These are phyloP conservation scores for Penicillium sp. DNA, from an alignment of 2,329 filamentous ascomycete genomes.

Conservation along the genomic window DNA sequence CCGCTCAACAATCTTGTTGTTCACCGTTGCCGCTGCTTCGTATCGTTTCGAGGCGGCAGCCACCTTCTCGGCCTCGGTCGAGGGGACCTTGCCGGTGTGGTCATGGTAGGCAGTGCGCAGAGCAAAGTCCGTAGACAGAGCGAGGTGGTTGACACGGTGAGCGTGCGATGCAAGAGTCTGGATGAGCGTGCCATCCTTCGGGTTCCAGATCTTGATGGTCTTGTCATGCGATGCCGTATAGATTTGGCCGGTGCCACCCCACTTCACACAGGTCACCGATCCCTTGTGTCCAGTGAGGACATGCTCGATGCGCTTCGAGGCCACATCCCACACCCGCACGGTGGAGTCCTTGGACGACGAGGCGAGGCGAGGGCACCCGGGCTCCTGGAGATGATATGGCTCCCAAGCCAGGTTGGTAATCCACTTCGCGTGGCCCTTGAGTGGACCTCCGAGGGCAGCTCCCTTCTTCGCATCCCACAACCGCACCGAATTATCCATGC, in stretches of 20 bases:
- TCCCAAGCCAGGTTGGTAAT: constrained; percentile 87
- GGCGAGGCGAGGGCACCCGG: constrained; percentile 70
- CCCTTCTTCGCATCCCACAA: constrained; percentile 85
- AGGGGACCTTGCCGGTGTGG: constrained; percentile 67
- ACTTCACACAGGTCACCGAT: constrained; percentile 83
- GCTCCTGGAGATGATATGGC: constrained; percentile 76
- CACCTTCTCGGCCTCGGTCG: constrained; percentile 63
- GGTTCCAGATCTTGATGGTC: constrained; percentile 86
- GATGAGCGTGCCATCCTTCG: constrained; percentile 68
- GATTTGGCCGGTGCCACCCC: constrained; percentile 83
- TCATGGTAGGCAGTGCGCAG: constrained; percentile 82
- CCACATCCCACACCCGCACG: constrained; percentile 78
- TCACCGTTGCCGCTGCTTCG: constrained; percentile 72
- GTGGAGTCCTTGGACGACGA: constrained; percentile 88
- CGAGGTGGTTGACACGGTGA: constrained; percentile 94
- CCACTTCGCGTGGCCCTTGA: constrained; percentile 86
- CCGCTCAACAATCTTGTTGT: constrained; percentile 72
- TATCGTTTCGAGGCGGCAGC: constrained; percentile 75
- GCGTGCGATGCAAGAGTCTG: constrained; percentile 77
- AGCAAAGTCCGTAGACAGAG: constrained; percentile 86
- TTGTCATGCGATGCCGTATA: constrained; percentile 88
- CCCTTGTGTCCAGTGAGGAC: constrained; percentile 84
- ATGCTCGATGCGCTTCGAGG: constrained; percentile 71
- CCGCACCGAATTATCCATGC: constrained; percentile 87
- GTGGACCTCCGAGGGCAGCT: constrained; percentile 61